Evolutionary conservation across 495 filamentous ascomycete species (phyloP).

Genomic region (Cairneyella variabilis): DNA sequence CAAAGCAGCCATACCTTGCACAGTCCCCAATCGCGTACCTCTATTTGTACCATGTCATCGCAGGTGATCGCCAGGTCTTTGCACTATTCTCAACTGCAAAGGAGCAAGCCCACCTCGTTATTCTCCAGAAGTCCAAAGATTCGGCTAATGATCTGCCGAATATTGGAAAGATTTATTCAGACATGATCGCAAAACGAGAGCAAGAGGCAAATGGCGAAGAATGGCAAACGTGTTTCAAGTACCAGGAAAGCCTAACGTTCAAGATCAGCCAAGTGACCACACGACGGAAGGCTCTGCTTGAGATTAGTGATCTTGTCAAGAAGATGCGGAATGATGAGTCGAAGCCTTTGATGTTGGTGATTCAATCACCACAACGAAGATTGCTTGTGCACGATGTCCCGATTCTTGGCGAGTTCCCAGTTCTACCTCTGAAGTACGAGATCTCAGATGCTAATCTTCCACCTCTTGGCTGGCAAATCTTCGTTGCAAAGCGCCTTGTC

Average conservation of each 20-base stretch:
- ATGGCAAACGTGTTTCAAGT: constrained; percentile 77
- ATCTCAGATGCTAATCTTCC: constrained; percentile 81
- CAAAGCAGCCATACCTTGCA: constrained; percentile 70
- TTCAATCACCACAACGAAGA: constrained; percentile 84
- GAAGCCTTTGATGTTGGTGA: constrained; percentile 73
- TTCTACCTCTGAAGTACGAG: constrained; percentile 76
- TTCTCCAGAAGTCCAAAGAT: constrained; percentile 75
- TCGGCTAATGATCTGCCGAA: constrained; percentile 77
- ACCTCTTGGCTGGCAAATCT: constrained; percentile 89
- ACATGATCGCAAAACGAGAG: constrained; percentile 59
- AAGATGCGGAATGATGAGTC: constrained; percentile 82
- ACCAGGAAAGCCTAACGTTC: constrained; percentile 85
- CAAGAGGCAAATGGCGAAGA: constrained; percentile 62
- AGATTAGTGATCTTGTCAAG: constrained; percentile 78
- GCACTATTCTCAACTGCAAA: constrained; percentile 83
- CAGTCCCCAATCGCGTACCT: constrained; percentile 68
- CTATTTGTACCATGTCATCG: constrained; percentile 87
- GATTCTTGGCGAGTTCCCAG: constrained; percentile 77
- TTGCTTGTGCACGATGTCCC: constrained; percentile 82
- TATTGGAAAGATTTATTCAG: constrained; percentile 84
- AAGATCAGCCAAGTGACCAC: constrained; percentile 84
- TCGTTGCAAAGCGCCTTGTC: constrained; percentile 80
- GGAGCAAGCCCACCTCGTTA: constrained; percentile 76
- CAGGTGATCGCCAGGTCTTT: constrained; percentile 89
- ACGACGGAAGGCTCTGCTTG: constrained; percentile 79